Base-by-base conservation (phyloP, 306 rosid genomes). In the Lathyrus oleraceus region DNA sequence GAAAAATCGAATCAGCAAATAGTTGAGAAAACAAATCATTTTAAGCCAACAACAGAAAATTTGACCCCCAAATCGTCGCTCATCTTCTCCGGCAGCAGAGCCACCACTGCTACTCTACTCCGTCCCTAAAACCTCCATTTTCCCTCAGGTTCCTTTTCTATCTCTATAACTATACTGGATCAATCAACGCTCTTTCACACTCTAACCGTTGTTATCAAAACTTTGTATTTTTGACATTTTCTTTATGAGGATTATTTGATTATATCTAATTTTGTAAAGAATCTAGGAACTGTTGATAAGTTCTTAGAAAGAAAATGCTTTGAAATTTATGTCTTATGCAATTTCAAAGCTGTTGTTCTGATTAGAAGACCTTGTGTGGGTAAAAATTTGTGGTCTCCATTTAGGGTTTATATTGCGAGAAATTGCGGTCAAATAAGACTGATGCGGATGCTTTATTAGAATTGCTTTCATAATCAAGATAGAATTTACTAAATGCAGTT, bases 301-400 rank as follows among this genome's bases (percentile, higher is more conserved):
- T 40, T 27, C 2, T 66, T 5, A 63, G 57, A 6, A 28, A 10
- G 60, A 45, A n/a, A 5, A 21, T 65, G 21, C 51, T 67, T 15
- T 65, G 14, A 25, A 75, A 42, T 62, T 57, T 74, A 27, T 64
- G 69, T 16, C 45, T 5, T 74, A 6, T 42, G 35, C 59, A 17
- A 3, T 49, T 49, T 9, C 25, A 49, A 49, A 23, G 27, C 52
- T 25, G 4, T 25, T 48, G 47, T 69, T 16, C 30, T 44, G 15
- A 35, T 23, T 51, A 40, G 53, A 53, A 54, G 27, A 57, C 30
- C 13, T 28, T 42, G 27, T 7, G 47, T 28, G 40, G 27, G 36
- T 4, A n/a, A 62, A 61, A 30, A 73, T n/a, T 39, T 23, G 28
- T 15, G 48, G 56, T 61, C 43, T 39, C 7, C 70, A 3, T 42